A percentile compares a stretch with the other conserved stretches of the same genome.
Evolutionary conservation across 2,329 filamentous ascomycete genomes (phyloP).

Genomic region (Penicillium thymicola): DNA sequence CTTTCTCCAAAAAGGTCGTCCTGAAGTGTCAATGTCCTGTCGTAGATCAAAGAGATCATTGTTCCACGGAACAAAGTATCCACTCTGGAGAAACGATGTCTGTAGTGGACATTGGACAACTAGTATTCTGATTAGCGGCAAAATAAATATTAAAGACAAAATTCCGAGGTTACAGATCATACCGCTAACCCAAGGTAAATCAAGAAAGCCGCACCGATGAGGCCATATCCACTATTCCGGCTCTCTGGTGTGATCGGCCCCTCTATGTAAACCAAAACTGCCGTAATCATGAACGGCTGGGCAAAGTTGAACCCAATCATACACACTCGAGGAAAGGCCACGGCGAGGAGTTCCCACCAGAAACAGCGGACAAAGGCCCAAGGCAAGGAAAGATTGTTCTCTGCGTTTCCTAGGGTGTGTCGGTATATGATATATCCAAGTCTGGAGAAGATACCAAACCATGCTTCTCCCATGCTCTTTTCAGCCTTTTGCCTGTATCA

Average conservation of each 20-base stretch:
- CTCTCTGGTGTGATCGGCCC: not conserved
- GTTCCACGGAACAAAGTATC: too few species aligned
- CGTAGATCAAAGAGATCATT: too few species aligned
- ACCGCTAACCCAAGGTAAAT: too few species aligned
- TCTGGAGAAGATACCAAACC: not conserved
- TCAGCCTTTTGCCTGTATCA: not conserved
- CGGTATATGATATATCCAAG: not conserved
- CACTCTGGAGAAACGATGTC: too few species aligned
- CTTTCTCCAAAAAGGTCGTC: too few species aligned
- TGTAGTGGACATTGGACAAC: too few species aligned
- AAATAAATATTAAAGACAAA: too few species aligned
- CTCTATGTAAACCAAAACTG: not conserved
- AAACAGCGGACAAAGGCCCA: not conserved
- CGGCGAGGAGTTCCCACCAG: not conserved
- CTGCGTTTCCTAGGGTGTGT: not conserved
- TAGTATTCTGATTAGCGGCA: too few species aligned
- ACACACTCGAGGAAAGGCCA: not conserved
- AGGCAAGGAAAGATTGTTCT: not conserved
- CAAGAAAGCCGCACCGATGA: too few species aligned
- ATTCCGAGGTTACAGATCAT: too few species aligned
- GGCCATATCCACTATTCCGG: not conserved
- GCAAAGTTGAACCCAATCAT: not conserved
- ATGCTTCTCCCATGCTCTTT: not conserved
- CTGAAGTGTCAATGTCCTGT: too few species aligned
- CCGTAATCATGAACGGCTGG: not conserved